Evolutionary conservation across 805 yeast genomes (phyloP).

Genomic region (Saturnispora kantuleensis): DNA sequence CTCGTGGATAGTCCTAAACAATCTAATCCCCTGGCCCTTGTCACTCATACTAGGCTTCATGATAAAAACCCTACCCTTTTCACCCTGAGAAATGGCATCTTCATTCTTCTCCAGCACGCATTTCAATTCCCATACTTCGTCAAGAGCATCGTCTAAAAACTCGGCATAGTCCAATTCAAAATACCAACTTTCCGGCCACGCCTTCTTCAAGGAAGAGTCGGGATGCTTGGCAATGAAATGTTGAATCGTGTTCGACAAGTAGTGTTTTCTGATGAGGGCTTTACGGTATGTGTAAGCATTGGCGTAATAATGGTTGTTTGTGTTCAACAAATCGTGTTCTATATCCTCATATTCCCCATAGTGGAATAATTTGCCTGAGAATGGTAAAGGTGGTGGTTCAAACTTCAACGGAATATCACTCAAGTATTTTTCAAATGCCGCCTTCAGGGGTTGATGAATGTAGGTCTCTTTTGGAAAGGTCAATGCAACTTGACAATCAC

Average conservation of each 20-base stretch:
- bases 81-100: constrained; percentile 22
- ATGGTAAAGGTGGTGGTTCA: constrained; percentile 7
- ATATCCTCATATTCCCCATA: constrained; percentile 87
- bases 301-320: constrained; percentile 38
- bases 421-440: constrained; percentile 26
- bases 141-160: constrained; percentile 85
- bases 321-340: constrained; percentile 56
- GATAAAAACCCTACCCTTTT: constrained; percentile 49
- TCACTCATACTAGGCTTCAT: constrained; percentile 96
- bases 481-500: constrained; percentile 19
- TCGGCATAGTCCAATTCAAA: constrained; percentile 93
- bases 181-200: constrained; percentile 68
- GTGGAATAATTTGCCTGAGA: constrained; percentile 42
- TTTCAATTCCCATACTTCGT: constrained; percentile 82
- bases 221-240: constrained; percentile 70
- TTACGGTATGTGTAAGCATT: constrained; percentile 84
- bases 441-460: constrained; percentile 32
- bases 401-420: constrained; percentile 4
- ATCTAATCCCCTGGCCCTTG: constrained; percentile 88
- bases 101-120: constrained; percentile 57
- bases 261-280: constrained; percentile 85
- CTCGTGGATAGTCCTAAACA: constrained; percentile 70
- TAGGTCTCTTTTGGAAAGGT: constrained; percentile 32
- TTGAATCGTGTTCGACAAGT: constrained; percentile 73
- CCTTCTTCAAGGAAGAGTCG: constrained; percentile 41